Base-by-base conservation (phyloP, 106 monocot species). In the Cymbidium sinense region DNA sequence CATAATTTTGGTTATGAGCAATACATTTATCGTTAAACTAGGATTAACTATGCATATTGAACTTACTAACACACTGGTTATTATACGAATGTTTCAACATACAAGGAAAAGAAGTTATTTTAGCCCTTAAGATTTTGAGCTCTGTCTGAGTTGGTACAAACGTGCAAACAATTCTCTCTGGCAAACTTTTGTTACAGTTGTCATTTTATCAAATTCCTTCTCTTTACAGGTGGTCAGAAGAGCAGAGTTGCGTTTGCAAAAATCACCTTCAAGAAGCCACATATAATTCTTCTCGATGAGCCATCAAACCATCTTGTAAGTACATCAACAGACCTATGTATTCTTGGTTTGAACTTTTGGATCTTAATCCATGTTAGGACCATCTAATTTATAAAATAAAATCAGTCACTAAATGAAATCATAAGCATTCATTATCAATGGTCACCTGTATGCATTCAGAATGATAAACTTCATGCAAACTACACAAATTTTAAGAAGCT, bases 221-320 rank as follows among this genome's bases (percentile, higher is more conserved):
- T 64, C 52, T 52, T 85, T 81, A 54, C 87, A 99, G 94, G 98
- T 82, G 98, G 98, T 85, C 98, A 99, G 79, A 99, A 99, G 77
- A 99, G 98, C 50, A 92, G 94, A 77, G 98, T 99, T 83, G 98
- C 98, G 75, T 99, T 99, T 81, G 90, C 98, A 75, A 99, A 99
- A 77, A 99, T 99, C 79, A 99, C 98, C 43, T 99, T 94, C 77
- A 99, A 92, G 82, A 99, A 99, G 70, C 98, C 98, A 73, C 98
- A 99, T 58, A 99, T 99, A 50, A 94, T 99, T 79, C 78, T 99
- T 21, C 98, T 99, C 39, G 98, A 99, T 82, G 98, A 99, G 33
- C 98, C 98, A 67, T 99, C 98, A n/a, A 99, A 99, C 81, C 98
- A 99, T 94, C 94, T 99, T 75, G 98, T 99, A 83, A 92, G 91